These are phyloP conservation scores for Amyloporia xantha DNA, from an alignment of 768 basidiomycete genomes.

Conservation along the genomic window DNA sequence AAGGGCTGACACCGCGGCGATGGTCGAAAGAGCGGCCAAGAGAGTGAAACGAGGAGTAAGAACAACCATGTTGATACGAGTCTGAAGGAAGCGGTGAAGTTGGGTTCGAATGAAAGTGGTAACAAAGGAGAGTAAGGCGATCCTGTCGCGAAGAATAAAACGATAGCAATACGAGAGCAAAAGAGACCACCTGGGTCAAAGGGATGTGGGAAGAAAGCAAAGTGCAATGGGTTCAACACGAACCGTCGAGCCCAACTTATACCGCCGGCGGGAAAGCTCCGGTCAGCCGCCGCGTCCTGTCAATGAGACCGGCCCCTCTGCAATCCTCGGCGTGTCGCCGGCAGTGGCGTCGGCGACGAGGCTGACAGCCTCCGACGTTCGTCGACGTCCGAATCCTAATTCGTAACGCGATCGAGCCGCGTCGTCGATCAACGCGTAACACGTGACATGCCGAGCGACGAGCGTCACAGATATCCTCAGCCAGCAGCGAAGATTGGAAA, in stretches of 20 bases:
- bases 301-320: no score
- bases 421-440: no score
- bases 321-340: no score
- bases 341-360: no score
- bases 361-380: no score
- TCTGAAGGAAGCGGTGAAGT: slow-evolving; percentile 13
- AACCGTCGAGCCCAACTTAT: slow-evolving; percentile 14
- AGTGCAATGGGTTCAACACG: slow-evolving; percentile 18
- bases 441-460: no score
- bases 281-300: slow-evolving; percentile 3
- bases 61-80: slow-evolving; percentile 37
- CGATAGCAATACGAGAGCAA: slow-evolving; percentile 19
- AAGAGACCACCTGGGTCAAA: slow-evolving; percentile 51
- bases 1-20: slow-evolving; percentile 35
- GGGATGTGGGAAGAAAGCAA: slow-evolving; percentile 30
- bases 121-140: slow-evolving; percentile 19
- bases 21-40: slow-evolving; percentile 39
- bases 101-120: slow-evolving; percentile 13
- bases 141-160: slow-evolving; percentile 15
- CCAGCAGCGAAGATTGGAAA: no score
- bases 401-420: no score
- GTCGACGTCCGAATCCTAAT: no score
- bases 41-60: slow-evolving; percentile 41
- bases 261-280: slow-evolving; percentile 2
- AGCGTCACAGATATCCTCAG: no score